Evolutionary conservation across 768 basidiomycete genomes (phyloP).

Genomic region (Suillus placidus): DNA sequence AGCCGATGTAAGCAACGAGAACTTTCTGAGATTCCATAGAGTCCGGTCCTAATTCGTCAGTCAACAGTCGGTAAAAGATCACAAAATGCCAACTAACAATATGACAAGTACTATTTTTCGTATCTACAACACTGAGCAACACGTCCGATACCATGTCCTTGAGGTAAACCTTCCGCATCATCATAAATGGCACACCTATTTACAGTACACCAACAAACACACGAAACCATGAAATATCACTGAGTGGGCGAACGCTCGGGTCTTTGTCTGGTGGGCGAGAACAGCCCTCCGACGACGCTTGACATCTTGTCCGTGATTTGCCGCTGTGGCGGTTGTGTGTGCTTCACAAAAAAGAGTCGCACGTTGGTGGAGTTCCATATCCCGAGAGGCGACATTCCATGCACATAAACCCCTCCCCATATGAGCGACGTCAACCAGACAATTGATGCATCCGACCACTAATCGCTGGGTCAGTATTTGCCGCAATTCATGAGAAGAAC

Average conservation of each 20-base stretch:
- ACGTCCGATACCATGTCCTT: neutral
- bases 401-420: slow-evolving; percentile 96
- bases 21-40: neutral
- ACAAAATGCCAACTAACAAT: neutral
- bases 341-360: slow-evolving; percentile 89
- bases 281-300: slow-evolving; percentile 78
- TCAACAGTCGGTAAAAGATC: neutral
- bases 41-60: neutral
- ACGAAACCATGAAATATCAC: neutral
- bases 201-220: neutral
- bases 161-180: neutral
- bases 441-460: slow-evolving; percentile 93
- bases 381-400: slow-evolving; percentile 82
- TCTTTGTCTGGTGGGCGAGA: slow-evolving; percentile 46
- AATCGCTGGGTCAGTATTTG: slow-evolving; percentile 9
- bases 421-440: slow-evolving; percentile 92
- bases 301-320: slow-evolving; percentile 80
- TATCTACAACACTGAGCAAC: neutral
- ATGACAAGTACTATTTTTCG: neutral
- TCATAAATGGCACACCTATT: neutral
- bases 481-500: slow-evolving; percentile 25
- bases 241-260: slow-evolving; percentile 26
- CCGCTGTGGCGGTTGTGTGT: slow-evolving; percentile 67
- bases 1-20: neutral
- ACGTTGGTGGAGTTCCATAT: slow-evolving; percentile 93